These are phyloP conservation scores for Akebia trifoliata DNA, from an alignment of 164 flowering plant genomes.

Conservation along the genomic window DNA sequence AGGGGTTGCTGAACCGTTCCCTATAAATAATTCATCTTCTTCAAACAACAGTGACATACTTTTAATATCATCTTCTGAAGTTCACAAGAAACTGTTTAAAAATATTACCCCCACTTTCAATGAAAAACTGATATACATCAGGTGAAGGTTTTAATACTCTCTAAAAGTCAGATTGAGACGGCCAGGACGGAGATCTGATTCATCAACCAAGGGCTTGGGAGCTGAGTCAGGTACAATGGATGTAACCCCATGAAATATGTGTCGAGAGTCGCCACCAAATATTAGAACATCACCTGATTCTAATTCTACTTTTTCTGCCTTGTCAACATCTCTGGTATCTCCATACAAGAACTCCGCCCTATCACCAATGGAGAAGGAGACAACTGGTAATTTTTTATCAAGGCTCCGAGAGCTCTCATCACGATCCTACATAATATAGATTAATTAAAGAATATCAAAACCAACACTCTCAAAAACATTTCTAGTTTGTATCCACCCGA, in stretches of 20 bases:
- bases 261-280: conserved; percentile 85
- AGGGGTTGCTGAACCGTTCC: too few relatives aligned
- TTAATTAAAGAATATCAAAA: neutral
- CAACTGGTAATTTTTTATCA: conserved; percentile 60
- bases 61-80: too few relatives aligned
- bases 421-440: conserved; percentile 43
- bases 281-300: conserved; percentile 85
- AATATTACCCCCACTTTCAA: too few relatives aligned
- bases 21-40: too few relatives aligned
- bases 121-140: too few relatives aligned
- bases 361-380: conserved; percentile 85
- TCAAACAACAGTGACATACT: too few relatives aligned
- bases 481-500: too few relatives aligned
- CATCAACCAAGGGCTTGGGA: conserved; percentile 44
- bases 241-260: conserved; percentile 69
- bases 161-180: conserved; percentile 85
- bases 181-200: conserved; percentile 64
- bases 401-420: conserved; percentile 68
- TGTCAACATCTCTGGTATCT: conserved; percentile 41
- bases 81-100: too few relatives aligned
- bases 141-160: conserved; percentile 27
- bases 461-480: neutral
- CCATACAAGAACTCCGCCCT: conserved; percentile 69
- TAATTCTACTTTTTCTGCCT: conserved; percentile 45
- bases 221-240: conserved; percentile 49